Evolutionary conservation across 805 yeast genomes (phyloP).

Genomic region (Saturnispora sekii): DNA sequence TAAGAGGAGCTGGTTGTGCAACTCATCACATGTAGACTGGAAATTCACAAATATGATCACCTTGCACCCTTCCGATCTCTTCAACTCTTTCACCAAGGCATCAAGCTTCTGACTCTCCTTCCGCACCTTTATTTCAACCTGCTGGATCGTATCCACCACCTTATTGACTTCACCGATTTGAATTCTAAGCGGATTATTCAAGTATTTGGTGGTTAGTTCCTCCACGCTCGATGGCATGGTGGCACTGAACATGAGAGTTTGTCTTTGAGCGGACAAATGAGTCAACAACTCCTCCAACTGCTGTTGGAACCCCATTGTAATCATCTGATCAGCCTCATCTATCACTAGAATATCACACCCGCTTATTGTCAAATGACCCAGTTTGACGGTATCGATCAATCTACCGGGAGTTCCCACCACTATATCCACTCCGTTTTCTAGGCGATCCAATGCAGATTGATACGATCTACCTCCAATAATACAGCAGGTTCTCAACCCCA

Average conservation of each 20-base stretch:
- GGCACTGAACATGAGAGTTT: slow-evolving; percentile 90
- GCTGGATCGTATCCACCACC: slow-evolving; percentile 60
- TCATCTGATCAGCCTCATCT: slow-evolving; percentile 96
- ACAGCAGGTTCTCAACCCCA: slow-evolving; percentile 43
- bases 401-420: slow-evolving; percentile 94
- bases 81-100: slow-evolving; percentile 32
- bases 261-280: slow-evolving; percentile 46
- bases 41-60: slow-evolving; percentile 77
- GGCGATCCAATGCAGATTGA: slow-evolving; percentile 51
- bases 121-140: slow-evolving; percentile 47
- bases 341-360: slow-evolving; percentile 62
- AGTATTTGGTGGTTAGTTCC: slow-evolving; percentile 51
- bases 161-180: slow-evolving; percentile 60
- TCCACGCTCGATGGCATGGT: slow-evolving; percentile 77
- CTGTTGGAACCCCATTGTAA: slow-evolving; percentile 87
- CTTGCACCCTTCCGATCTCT: slow-evolving; percentile 41
- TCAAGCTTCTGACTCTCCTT: slow-evolving; percentile 36
- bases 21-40: slow-evolving; percentile 60
- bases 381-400: slow-evolving; percentile 67
- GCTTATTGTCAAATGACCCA: slow-evolving; percentile 49
- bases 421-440: slow-evolving; percentile 43
- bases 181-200: slow-evolving; percentile 51
- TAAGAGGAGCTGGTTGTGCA: slow-evolving; percentile 42
- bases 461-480: slow-evolving; percentile 88
- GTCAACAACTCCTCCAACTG: slow-evolving; percentile 56